Base-by-base conservation (phyloP, 164 flowering plant genomes). In the Euptelea pleiosperma region DNA sequence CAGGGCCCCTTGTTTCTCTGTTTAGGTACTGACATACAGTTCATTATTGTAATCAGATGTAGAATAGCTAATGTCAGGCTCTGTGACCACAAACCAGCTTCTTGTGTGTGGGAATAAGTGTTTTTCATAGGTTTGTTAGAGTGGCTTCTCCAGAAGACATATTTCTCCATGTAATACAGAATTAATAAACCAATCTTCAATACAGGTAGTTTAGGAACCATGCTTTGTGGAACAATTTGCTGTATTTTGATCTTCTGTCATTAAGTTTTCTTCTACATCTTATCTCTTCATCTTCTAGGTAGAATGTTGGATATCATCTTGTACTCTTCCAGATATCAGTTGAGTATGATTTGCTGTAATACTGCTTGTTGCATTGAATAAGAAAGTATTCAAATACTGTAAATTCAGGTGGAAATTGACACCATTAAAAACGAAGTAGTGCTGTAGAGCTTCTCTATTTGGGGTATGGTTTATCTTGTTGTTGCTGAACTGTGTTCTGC, bases 31-130 rank as follows among this genome's bases (percentile, higher is more conserved):
- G 6, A 7, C 34, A n/a, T 16, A 18, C 24, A 42, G 24, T 4
- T 42, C 22, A 42, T 42, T 42, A n/a, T n/a, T n/a, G n/a, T 42
- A 42, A 42, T n/a, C 45, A 42, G 45, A 16, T n/a, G 45, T 42
- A 0, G 18, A 42, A 18, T n/a, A n/a, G n/a, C n/a, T n/a, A n/a
- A n/a, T n/a, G n/a, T n/a, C n/a, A n/a, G n/a, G n/a, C n/a, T n/a
- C n/a, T n/a, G n/a, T n/a, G n/a, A 18, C 18, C 24, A 12, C 45
- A 21, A 22, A 21, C 29, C 21, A 6, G 2, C 24, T 8, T 21
- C 29, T 45, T 45, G 21, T 16, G 3, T 6, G 28, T 22, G 8
- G 0, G 28, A 9, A 8, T 22, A 22, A 22, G 9, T 22, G 21
- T 22, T 21, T 10, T 9, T 21, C 19, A 22, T 22, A 22, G 29